A percentile compares a stretch with the other conserved stretches of the same genome.
phyloP scores from a whole-genome alignment of 2,329 filamentous ascomycete genomes.

The Fusarium bactridioides region DNA sequence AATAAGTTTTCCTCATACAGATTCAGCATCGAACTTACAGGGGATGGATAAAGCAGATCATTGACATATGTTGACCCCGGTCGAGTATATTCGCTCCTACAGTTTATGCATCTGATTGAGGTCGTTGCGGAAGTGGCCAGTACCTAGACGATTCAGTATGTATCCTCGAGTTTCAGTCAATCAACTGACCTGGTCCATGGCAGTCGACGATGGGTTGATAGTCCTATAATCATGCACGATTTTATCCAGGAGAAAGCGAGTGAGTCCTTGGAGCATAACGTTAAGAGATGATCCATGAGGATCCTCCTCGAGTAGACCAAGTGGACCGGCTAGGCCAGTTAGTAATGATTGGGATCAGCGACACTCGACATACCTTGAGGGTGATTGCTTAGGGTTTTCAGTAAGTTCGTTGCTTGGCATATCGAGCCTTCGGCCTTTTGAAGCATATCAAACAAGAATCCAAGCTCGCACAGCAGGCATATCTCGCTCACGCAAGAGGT shows the following conservation, averaged over 20 bases:
- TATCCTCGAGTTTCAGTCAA: background rate
- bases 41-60: conserved; percentile 80
- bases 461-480: conserved; percentile 92
- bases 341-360: conserved; percentile 7
- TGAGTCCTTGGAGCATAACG: conserved; percentile 84
- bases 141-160: conserved; percentile 44
- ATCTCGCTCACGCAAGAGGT: conserved; percentile 82
- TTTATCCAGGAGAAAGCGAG: conserved; percentile 84
- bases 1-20: conserved; percentile 1
- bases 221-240: conserved; percentile 79
- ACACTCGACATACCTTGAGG: conserved; percentile 66
- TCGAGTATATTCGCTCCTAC: conserved; percentile 83
- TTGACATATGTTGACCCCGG: conserved; percentile 83
- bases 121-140: conserved; percentile 76
- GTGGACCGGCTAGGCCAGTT: conserved; percentile 64
- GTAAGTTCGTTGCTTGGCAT: conserved; percentile 93
- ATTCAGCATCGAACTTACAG: conserved; percentile 37
- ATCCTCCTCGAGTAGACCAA: conserved; percentile 88
- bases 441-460: conserved; percentile 97
- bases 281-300: conserved; percentile 76
- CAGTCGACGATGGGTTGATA: conserved; percentile 66
- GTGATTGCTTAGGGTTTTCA: conserved; percentile 87
- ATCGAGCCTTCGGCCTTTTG: conserved; percentile 94
- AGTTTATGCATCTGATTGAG: conserved; percentile 84
- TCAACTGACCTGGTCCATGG: conserved; percentile 71